Conservation (phyloP, 2,329 filamentous ascomycete species). For the Fusarium ambrosium region DNA sequence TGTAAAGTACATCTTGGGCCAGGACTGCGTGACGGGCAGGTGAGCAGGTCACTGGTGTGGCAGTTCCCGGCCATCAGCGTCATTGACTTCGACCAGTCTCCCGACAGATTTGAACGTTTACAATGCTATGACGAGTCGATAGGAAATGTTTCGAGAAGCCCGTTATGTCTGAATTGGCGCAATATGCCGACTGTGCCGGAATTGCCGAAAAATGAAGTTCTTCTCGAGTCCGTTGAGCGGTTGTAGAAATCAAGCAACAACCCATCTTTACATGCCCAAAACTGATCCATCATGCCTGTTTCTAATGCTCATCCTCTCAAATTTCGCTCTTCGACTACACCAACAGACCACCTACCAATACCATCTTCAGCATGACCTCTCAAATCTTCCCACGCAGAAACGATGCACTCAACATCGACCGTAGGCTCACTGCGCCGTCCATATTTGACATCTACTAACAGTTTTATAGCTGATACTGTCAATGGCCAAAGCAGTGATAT, state of each 20-base stretch:
- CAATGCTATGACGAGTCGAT: neutral
- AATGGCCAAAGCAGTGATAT: constrained; percentile 58
- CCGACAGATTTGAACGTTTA: neutral
- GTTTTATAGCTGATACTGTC: constrained; percentile 2
- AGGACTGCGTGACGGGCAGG: too few species aligned
- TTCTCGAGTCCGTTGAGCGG: neutral
- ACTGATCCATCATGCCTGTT: neutral
- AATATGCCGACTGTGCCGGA: neutral
- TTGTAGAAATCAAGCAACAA: neutral
- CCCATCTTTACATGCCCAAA: neutral
- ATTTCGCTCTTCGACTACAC: neutral
- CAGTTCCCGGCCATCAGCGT: neutral
- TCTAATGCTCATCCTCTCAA: neutral
- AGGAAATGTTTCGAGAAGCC: neutral
- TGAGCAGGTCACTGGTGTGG: neutral
- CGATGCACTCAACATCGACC: constrained; percentile 22
- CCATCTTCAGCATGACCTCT: constrained; percentile 4
- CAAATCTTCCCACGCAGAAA: constrained; percentile 7
- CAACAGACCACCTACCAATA: neutral
- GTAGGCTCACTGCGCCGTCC: too few species aligned
- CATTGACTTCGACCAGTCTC: neutral
- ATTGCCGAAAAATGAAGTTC: neutral
- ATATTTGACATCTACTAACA: too few species aligned
- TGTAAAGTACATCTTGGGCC: too few species aligned
- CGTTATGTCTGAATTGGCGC: neutral